A percentile compares a stretch with the other conserved stretches of the same genome.
Evolutionary conservation across 1,284 basidiomycete genomes (phyloP).

Genomic region (Pseudozyma sp.): DNA sequence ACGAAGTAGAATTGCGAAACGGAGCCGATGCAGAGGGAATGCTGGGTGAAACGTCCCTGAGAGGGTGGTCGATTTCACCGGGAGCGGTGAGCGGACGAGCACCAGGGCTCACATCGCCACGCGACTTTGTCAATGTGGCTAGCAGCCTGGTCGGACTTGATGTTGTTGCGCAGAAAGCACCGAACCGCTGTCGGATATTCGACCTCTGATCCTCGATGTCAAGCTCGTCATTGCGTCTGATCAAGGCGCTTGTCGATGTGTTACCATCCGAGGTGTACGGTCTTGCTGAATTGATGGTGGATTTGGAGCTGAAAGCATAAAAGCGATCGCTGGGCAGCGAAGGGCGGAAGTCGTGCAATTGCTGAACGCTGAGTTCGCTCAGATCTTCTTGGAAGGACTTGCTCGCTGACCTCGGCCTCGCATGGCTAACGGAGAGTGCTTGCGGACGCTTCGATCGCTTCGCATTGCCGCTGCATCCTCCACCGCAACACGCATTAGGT

Average conservation of each 20-base stretch:
- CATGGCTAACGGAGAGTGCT: neutral
- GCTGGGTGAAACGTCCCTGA: neutral
- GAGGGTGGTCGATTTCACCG: slow-evolving; percentile 11
- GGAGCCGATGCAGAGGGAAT: neutral
- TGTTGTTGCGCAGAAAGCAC: slow-evolving; percentile 1
- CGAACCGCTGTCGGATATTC: slow-evolving; percentile 4
- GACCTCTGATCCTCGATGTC: neutral
- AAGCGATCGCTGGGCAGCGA: slow-evolving; percentile 8
- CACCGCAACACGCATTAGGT: slow-evolving; percentile 3
- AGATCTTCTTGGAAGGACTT: neutral
- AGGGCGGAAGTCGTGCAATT: slow-evolving; percentile 37
- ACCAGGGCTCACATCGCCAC: slow-evolving; percentile 2
- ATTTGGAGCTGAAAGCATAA: neutral
- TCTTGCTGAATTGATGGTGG: neutral
- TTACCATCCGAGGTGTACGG: neutral
- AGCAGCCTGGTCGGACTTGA: slow-evolving; percentile 13
- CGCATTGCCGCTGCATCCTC: neutral
- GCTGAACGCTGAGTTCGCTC: slow-evolving; percentile 15
- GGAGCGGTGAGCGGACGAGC: neutral
- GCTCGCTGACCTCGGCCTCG: neutral
- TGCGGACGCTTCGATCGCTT: neutral
- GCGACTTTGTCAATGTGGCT: slow-evolving; percentile 6
- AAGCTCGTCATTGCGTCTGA: neutral
- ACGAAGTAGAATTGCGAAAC: neutral
- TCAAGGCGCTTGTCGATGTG: neutral